Conservation (phyloP, 2,329 filamentous ascomycete species). For the Trichoderma sp. region DNA sequence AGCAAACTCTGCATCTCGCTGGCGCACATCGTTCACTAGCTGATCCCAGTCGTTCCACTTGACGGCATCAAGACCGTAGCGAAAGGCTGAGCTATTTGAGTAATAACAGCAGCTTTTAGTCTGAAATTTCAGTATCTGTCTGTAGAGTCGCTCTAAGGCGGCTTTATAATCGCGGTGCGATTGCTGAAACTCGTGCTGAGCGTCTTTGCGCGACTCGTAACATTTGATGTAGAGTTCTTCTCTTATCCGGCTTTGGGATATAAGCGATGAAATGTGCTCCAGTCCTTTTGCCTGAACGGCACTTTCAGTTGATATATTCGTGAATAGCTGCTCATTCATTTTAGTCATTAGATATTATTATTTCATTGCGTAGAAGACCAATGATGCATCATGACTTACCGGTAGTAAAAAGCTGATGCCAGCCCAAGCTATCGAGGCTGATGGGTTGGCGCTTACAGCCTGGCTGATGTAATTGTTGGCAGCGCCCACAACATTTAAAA, state of each 20-base stretch:
- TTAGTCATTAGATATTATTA: not conserved
- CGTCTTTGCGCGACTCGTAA: not conserved
- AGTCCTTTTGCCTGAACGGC: not conserved
- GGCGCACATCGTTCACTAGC: not conserved
- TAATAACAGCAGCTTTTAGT: not conserved
- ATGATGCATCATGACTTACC: not conserved
- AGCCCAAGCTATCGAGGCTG: not conserved
- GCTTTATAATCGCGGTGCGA: not conserved
- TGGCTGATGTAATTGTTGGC: not conserved
- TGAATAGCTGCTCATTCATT: not conserved
- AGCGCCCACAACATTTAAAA: not conserved
- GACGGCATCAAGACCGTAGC: not conserved
- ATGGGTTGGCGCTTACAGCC: not conserved
- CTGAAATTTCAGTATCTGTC: not conserved
- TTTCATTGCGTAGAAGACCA: fast-evolving
- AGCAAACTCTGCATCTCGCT: not conserved
- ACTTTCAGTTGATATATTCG: not conserved
- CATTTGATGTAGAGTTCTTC: not conserved
- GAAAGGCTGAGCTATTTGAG: not conserved
- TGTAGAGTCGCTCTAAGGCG: not conserved
- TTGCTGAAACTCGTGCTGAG: not conserved
- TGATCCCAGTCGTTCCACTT: not conserved
- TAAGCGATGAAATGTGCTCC: not conserved
- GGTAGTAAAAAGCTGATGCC: not conserved
- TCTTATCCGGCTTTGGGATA: not conserved